Base-by-base conservation (phyloP, 768 basidiomycete species). In the Collybiopsis luxurians region DNA sequence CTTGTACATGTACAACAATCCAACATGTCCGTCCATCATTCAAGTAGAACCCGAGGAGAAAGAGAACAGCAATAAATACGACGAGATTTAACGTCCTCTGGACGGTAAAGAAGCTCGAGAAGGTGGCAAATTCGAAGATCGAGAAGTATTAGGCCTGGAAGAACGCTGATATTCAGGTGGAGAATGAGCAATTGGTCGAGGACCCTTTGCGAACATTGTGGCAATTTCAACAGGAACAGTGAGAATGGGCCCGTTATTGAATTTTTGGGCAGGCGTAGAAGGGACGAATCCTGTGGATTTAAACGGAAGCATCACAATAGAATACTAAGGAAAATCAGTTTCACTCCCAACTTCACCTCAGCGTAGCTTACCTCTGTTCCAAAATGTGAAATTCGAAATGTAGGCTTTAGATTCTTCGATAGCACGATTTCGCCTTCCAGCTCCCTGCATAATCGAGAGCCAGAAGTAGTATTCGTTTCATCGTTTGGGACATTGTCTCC, bases 371-470 rank as follows among this genome's bases (percentile, higher is more conserved):
- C 76, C 71, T 74, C 68, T 45, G 76, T 67, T 44, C 67, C 61
- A 59, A 78, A 76, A 46, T 72, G 66, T 10, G 66, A 72, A 52
- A 79, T 75, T 2, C 67, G 62, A 26, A 72, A 70, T 3, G 76
- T 70, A 19, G 75, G 70, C 58, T 71, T 75, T 44, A 72, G 57
- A 40, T 72, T 71, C 27, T 58, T 58, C 45, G 63, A 64, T 19
- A 79, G 63, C 36, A 73, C 72, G 26, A 78, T 60, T 60, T 77
- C 76, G 0, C 76, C 75, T 53, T 67, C 66, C 40, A 77, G 48
- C 48, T 60, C 62, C 23, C 65, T 54, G 45, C 24, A 31, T 15
- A 38, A 28, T 34, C 27, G 24, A 53, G 56, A 13, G 55, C 57
- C 24, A 55, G 59, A 42, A 55, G 60, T 2, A 19, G 53, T 27